phyloP scores from a whole-genome alignment of 768 basidiomycete species.

The Mrakia gelida region DNA sequence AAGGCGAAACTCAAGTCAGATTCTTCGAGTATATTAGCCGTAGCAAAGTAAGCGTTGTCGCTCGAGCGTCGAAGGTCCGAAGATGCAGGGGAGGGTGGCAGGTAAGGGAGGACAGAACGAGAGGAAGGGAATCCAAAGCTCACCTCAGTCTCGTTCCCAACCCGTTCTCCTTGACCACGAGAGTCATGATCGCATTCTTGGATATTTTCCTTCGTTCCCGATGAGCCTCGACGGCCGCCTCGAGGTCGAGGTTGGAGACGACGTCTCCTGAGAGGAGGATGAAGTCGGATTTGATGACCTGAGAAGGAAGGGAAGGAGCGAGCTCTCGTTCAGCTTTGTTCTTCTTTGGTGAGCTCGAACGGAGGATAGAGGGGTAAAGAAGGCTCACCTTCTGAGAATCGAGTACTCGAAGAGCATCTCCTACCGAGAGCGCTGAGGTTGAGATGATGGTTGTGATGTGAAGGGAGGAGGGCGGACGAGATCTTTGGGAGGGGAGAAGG shows the following conservation, averaged over 20 bases:
- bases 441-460: conserved; percentile 81
- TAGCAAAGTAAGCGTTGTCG: not conserved
- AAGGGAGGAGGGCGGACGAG: conserved; percentile 65
- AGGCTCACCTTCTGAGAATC: conserved; percentile 32
- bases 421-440: conserved; percentile 48
- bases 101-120: not conserved
- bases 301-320: not conserved
- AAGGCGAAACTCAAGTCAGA: too few relatives aligned
- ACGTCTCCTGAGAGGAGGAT: conserved; percentile 49
- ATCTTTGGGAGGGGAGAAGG: conserved; percentile 15
- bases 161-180: conserved; percentile 80
- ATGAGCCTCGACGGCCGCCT: conserved; percentile 81
- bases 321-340: not conserved
- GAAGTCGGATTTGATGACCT: conserved; percentile 46
- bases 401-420: conserved; percentile 45
- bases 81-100: too few relatives aligned
- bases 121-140: conserved; percentile 33
- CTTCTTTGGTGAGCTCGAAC: not conserved
- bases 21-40: too few relatives aligned
- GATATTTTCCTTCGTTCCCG: conserved; percentile 79
- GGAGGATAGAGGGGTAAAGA: not conserved
- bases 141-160: conserved; percentile 31
- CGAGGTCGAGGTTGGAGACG: conserved; percentile 86
- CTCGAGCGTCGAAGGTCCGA: too few relatives aligned
- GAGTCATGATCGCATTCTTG: conserved; percentile 94